Conservation (phyloP, 2,329 filamentous ascomycete species). For the Cladosporium sp. region DNA sequence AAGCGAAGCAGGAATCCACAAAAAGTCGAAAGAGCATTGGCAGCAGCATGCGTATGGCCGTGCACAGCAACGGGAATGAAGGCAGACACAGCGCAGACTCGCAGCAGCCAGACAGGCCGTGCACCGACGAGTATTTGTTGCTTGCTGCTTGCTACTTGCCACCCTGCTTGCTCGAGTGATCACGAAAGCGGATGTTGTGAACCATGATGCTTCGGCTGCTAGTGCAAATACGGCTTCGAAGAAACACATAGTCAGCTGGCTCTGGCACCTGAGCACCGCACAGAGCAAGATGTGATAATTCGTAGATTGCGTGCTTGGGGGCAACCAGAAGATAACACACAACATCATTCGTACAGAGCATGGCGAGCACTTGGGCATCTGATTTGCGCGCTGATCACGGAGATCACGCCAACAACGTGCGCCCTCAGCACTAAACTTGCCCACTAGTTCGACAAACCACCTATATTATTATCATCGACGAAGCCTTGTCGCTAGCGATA, state of each 20-base stretch:
- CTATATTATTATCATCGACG: neutral
- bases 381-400: slow-evolving; percentile 8
- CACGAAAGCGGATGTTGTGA: neutral
- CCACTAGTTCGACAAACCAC: neutral
- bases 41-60: slow-evolving; percentile 4
- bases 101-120: slow-evolving; percentile 8
- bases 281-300: neutral
- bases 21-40: neutral
- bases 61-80: slow-evolving; percentile 12
- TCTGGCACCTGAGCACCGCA: slow-evolving; percentile 3
- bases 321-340: neutral
- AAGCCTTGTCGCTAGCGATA: neutral
- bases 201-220: too few relatives aligned
- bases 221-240: too few relatives aligned
- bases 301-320: slow-evolving; percentile 9
- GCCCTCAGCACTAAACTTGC: neutral
- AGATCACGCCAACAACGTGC: slow-evolving; percentile 5
- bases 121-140: neutral
- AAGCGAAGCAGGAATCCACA: too few relatives aligned
- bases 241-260: slow-evolving; percentile 10
- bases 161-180: neutral
- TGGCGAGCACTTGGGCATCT: neutral
- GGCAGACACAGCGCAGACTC: neutral
- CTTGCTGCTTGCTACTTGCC: neutral
- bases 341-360: neutral